These are phyloP conservation scores for Canavalia gladiata DNA, from an alignment of 306 rosid genomes.

Conservation along the genomic window DNA sequence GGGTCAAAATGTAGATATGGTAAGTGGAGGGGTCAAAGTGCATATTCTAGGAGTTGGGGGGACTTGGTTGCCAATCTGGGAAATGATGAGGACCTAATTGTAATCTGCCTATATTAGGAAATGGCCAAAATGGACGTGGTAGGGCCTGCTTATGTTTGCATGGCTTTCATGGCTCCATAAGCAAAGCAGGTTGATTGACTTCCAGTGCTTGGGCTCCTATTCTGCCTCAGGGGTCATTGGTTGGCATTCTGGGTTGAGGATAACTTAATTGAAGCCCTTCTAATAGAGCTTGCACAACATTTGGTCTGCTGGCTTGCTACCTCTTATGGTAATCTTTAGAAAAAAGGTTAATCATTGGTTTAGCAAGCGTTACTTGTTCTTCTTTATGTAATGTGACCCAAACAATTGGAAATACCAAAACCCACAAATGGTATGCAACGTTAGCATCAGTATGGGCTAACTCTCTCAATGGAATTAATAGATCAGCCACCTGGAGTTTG, in stretches of 20 bases:
- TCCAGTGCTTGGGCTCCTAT: too few relatives aligned
- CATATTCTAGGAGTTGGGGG: too few relatives aligned
- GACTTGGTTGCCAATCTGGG: too few relatives aligned
- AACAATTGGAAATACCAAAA: slow-evolving; percentile 96
- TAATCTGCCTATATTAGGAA: too few relatives aligned
- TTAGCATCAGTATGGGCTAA: slow-evolving; percentile 96
- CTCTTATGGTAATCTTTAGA: slow-evolving; percentile 96
- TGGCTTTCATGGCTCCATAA: too few relatives aligned
- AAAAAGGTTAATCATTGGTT: slow-evolving; percentile 94
- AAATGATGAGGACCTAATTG: too few relatives aligned
- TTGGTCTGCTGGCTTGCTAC: slow-evolving; percentile 94
- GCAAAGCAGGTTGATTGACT: too few relatives aligned
- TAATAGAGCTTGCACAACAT: slow-evolving; percentile 97
- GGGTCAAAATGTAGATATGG: too few relatives aligned
- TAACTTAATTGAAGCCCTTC: slow-evolving; percentile 99
- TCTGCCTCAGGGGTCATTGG: too few relatives aligned
- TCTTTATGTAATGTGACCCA: slow-evolving; percentile 98
- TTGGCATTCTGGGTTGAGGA: slow-evolving; percentile 99
- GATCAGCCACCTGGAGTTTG: slow-evolving; percentile 97
- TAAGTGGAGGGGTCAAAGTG: too few relatives aligned
- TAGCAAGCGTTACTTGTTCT: slow-evolving; percentile 92
- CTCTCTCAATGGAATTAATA: slow-evolving; percentile 91
- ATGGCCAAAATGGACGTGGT: too few relatives aligned
- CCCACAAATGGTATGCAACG: slow-evolving; percentile 99
- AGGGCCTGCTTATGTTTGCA: too few relatives aligned